phyloP scores from a whole-genome alignment of 2,329 filamentous ascomycete species.

The Fusarium secorum region DNA sequence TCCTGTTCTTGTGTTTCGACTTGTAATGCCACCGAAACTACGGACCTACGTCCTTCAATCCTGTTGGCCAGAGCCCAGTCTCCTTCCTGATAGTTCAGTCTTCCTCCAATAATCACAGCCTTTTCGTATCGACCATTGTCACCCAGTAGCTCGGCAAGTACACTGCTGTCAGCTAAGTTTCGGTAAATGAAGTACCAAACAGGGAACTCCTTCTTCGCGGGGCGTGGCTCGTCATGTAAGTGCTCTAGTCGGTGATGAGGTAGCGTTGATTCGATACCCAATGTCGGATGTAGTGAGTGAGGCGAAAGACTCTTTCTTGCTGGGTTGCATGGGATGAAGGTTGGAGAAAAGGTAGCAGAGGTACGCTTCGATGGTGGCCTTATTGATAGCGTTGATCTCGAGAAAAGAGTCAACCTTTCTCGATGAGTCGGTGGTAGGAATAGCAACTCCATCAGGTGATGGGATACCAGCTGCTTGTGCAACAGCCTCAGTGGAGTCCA shows the following conservation, averaged over 20 bases:
- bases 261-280: slow-evolving; percentile 2
- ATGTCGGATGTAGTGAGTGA: neutral
- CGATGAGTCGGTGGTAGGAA: neutral
- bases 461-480: neutral
- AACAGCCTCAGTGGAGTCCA: neutral
- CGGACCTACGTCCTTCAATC: fast-evolving
- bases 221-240: neutral
- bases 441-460: neutral
- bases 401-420: neutral
- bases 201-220: neutral
- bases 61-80: neutral
- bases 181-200: slow-evolving; percentile 16
- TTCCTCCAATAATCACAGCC: no score
- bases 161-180: neutral
- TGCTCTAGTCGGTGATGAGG: neutral
- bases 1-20: neutral
- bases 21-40: neutral
- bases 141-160: no score
- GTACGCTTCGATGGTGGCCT: neutral
- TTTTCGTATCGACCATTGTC: no score
- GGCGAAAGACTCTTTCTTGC: neutral
- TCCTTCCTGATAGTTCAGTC: no score
- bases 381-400: neutral
- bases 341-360: neutral
- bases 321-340: neutral